These are phyloP conservation scores for Kuraishia ogatae DNA, from an alignment of 805 yeast species.

Conservation along the genomic window DNA sequence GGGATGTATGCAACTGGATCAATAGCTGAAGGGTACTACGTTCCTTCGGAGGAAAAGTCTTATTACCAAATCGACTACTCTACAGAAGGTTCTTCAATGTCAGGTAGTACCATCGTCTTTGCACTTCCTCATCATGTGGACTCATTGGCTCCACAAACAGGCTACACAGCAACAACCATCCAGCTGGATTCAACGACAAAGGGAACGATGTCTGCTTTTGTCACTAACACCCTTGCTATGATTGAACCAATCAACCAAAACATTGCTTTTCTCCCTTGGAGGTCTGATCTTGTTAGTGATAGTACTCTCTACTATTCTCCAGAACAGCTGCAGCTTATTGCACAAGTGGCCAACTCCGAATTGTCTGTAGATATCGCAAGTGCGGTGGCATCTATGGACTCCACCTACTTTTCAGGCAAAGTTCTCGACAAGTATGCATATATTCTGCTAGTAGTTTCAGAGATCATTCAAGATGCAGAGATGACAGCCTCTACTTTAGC, in stretches of 20 bases:
- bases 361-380: constrained; percentile 31
- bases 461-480: constrained; percentile 34
- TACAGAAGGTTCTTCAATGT: constrained; percentile 39
- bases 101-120: constrained; percentile 36
- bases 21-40: constrained; percentile 32
- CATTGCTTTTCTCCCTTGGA: constrained; percentile 24
- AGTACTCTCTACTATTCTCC: constrained; percentile 26
- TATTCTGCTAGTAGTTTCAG: constrained; percentile 41
- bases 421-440: constrained; percentile 49
- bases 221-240: constrained; percentile 30
- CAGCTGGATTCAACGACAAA: constrained; percentile 37
- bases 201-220: constrained; percentile 39
- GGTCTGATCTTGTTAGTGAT: constrained; percentile 9
- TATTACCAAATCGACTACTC: constrained; percentile 37
- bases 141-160: constrained; percentile 16
- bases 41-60: constrained; percentile 9
- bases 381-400: constrained; percentile 27
- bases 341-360: constrained; percentile 37
- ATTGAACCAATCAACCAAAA: constrained; percentile 29
- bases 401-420: constrained; percentile 48
- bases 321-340: constrained; percentile 34
- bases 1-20: constrained; percentile 52
- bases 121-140: constrained; percentile 47
- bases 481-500: constrained; percentile 39
- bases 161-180: constrained; percentile 33